Evolutionary conservation across 768 basidiomycete species (phyloP).

Genomic region (Xerocomellus amylosporus): DNA sequence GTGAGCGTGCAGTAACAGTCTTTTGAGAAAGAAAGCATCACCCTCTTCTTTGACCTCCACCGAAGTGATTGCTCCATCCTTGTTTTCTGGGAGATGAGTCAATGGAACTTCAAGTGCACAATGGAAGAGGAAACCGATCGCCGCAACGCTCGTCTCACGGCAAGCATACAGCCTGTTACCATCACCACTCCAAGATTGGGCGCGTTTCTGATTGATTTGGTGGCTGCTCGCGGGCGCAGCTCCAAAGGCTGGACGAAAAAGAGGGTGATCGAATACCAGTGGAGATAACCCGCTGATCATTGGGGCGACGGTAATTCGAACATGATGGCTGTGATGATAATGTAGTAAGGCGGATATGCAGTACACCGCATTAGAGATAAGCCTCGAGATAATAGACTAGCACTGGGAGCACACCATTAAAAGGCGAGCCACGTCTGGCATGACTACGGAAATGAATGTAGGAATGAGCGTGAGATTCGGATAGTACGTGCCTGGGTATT

Average conservation of each 20-base stretch:
- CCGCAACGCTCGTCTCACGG: not conserved
- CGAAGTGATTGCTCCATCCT: not conserved
- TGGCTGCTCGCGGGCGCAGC: not conserved
- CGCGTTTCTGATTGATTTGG: not conserved
- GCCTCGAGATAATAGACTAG: not conserved
- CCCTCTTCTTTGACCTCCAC: constrained; percentile 2
- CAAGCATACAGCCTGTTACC: not conserved
- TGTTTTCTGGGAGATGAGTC: not conserved
- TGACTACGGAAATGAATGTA: constrained; percentile 9
- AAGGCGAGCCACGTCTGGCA: not conserved
- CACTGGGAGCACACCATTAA: constrained; percentile 6
- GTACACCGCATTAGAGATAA: not conserved
- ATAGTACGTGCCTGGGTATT: not conserved
- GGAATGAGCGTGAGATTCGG: constrained; percentile 13
- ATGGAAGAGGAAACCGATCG: not conserved
- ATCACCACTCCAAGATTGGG: not conserved
- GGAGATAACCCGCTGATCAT: not conserved
- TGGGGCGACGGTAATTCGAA: not conserved
- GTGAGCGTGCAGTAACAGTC: no score
- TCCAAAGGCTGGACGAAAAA: not conserved
- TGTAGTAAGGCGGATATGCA: not conserved
- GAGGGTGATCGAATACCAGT: not conserved
- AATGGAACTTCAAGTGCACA: not conserved
- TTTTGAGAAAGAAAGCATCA: not conserved
- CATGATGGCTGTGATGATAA: not conserved